Base-by-base conservation (phyloP, 1,284 basidiomycete genomes). In the Rhodotorula glutinis region DNA sequence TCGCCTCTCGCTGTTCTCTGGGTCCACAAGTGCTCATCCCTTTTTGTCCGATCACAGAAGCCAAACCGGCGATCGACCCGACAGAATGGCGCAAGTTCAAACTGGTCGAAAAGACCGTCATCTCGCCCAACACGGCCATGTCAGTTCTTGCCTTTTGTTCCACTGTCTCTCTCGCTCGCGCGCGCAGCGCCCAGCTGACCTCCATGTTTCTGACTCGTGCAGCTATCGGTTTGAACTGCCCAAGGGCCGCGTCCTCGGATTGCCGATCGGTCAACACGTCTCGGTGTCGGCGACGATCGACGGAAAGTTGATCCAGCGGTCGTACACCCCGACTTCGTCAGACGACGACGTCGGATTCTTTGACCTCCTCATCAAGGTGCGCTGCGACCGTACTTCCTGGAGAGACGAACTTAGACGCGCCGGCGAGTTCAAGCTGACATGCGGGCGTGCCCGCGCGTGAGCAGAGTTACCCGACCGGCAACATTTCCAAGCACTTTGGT, bases 191-290 rank as follows among this genome's bases (percentile, higher is more conserved):
- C n/a, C n/a, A 16, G 30, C 19, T 29, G 16, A 52, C 25, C 25
- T 1, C 14, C 23, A 3, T 17, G 33, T 38, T 38, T 10, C 27
- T 7, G 7, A 1, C 30, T 21, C 21, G 14, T 46, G 58, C 76
- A 94, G 91, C 74, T 98, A 98, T 83, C 92, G 92, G 71, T 96
- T 97, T 79, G 86, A 83, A 53, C 85, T 98, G 21, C 89, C 91
- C 33, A 82, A 83, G 69, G 84, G 86, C 55, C 88, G 90, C 79
- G 83, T 88, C 62, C 87, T 98, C 21, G 94, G 94, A 66, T 87
- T 98, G 10, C 95, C 96, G 60, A 89, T 94, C 76, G 96, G 95
- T 65, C 93, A 97, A 81, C 95, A 98, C 83, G 91, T 98, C 76
- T 89, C 90, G 60, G 84, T 98, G 56, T 86, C 87, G 59, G 94